Evolutionary conservation across 345 rosid species (phyloP).

Genomic region (Carallia brachiata): DNA sequence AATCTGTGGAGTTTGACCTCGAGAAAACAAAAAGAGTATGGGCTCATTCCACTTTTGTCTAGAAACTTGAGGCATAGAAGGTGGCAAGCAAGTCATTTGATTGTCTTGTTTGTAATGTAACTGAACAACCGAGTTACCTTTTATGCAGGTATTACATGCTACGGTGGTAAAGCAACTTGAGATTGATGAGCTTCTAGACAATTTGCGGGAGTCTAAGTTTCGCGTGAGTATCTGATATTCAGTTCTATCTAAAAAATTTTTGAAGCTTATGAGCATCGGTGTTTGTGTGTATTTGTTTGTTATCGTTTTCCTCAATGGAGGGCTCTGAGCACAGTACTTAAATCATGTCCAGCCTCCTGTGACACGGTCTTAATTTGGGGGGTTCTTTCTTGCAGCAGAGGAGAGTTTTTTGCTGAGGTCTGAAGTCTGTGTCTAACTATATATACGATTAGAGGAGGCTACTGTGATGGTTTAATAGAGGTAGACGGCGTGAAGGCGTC

Average conservation of each 20-base stretch:
- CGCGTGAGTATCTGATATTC: slow-evolving; percentile 46
- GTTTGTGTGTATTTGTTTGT: no score
- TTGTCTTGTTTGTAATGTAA: background rate
- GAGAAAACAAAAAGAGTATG: slow-evolving; percentile 85
- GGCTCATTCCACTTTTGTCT: slow-evolving; percentile 14
- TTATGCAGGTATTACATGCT: slow-evolving; percentile 63
- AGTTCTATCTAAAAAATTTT: no score
- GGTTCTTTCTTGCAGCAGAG: slow-evolving; percentile 41
- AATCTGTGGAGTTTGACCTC: slow-evolving; percentile 80
- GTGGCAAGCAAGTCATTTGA: background rate
- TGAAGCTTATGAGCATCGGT: no score
- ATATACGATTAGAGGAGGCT: background rate
- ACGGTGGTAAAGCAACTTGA: slow-evolving; percentile 76
- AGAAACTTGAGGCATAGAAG: background rate
- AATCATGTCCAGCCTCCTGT: no score
- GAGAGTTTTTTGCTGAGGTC: slow-evolving; percentile 49
- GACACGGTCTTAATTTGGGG: no score
- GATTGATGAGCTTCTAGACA: slow-evolving; percentile 61
- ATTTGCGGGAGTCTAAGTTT: slow-evolving; percentile 50
- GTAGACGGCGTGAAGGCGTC: background rate
- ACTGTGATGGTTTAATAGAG: slow-evolving; percentile 9
- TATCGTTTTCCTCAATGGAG: no score
- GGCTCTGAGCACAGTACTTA: no score
- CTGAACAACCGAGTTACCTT: slow-evolving; percentile 8
- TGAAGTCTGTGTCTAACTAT: background rate